Base-by-base conservation (phyloP, 2,329 filamentous ascomycete genomes). In the Penicillium griseofulvum region DNA sequence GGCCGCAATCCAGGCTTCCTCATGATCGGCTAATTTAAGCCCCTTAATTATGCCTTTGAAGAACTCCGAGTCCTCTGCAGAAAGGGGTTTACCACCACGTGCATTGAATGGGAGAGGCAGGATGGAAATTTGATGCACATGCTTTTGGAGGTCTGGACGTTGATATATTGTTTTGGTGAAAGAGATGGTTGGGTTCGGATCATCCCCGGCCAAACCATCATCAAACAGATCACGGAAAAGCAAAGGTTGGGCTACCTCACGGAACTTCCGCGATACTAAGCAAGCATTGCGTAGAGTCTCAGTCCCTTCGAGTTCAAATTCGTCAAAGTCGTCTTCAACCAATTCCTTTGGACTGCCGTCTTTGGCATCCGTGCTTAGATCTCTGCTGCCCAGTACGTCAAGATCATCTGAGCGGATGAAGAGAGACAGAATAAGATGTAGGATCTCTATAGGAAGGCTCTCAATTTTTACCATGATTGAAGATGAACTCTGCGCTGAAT, bases 171-270 rank as follows among this genome's bases (percentile, higher is more conserved):
- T 19, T 28, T 38, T 56, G 19, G 56, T 50, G 33, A 67, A 62
- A 1, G 26, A 19, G 2, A 64, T 41, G 3, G 57, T 56, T 12
- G 51, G 51, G 12, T 6, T 16, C 2, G 52, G n/a, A 36, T 49
- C 36, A 36, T 49, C 36, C 5, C 47, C 47, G 12, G 12, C 14
- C 12, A 46, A 8, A n/a, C 33, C 34, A 22, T 55, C 50, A 33
- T 67, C 59, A 19, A 26, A 31, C 24, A 66, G 55, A 5, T 61
- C 11, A 11, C 48, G 43, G 42, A 62, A 66, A 11, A 68, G 44
- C n/a, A 66, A 34, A 41, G 65, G 64, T 37, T 68, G 65, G 1
- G 59, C 59, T 8, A 67, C 28, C 3, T 61, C 57, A 16, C 65
- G 56, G 22, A 65, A 60, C 24, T 41, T 39, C 12, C 41, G 59